Percentiles rank a stretch among this genome's conserved stretches.
These are phyloP conservation scores for Populus hybrid DNA, from an alignment of 441 rosid species.

Conservation along the genomic window DNA sequence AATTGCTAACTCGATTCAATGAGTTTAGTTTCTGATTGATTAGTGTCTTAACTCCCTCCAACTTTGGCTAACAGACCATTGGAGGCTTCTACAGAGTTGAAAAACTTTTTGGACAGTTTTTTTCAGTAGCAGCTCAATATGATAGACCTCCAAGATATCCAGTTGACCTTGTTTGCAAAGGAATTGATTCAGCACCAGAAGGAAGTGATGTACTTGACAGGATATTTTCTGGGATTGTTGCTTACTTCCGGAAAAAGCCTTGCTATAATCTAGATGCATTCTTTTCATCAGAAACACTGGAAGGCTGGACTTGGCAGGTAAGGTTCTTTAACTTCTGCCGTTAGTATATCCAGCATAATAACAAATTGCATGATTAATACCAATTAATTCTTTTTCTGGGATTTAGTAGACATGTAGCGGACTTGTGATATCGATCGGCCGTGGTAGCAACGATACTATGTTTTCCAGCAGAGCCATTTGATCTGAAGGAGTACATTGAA, in stretches of 20 bases:
- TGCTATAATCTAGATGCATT: conserved; percentile 8
- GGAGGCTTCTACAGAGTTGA: conserved; percentile 3
- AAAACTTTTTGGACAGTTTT: conserved; percentile 1
- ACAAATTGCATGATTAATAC: not conserved
- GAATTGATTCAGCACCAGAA: conserved; percentile 16
- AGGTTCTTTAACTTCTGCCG: not conserved
- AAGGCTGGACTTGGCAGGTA: conserved; percentile 34
- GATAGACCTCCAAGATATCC: conserved; percentile 26
- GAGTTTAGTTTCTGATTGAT: not conserved
- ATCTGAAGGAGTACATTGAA: not conserved
- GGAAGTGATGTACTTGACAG: conserved; percentile 15
- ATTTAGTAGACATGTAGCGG: conserved; percentile 28
- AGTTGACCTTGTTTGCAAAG: conserved; percentile 12
- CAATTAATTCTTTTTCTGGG: not conserved
- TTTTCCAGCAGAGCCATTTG: conserved; percentile 14
- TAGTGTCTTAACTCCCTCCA: not conserved
- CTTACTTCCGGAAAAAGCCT: not conserved
- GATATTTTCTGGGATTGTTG: conserved; percentile 23
- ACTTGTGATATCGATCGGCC: conserved; percentile 25
- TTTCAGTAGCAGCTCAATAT: conserved; percentile 24
- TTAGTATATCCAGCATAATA: not conserved
- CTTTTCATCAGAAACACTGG: conserved; percentile 13
- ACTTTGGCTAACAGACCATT: conserved; percentile 15
- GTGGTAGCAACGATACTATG: conserved; percentile 18
- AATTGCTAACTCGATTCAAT: not conserved